phyloP scores from a whole-genome alignment of 2,329 filamentous ascomycete genomes.

The Phaeoacremonium minimum region DNA sequence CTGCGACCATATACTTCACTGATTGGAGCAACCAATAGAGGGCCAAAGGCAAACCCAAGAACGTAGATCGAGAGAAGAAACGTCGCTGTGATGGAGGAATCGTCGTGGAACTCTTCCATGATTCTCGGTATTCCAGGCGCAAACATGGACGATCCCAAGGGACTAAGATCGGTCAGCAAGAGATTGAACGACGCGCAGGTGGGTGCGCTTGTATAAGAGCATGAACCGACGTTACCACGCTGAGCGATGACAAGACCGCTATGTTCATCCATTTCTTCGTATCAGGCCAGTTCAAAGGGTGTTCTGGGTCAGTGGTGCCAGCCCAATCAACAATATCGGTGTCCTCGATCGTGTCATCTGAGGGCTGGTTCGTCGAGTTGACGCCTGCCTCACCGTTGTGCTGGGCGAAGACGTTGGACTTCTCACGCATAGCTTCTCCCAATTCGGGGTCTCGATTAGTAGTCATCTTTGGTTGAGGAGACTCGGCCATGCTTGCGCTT shows the following conservation, averaged over 20 bases:
- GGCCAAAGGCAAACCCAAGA: conserved; percentile 44
- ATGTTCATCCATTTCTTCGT: conserved; percentile 27
- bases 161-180: not conserved
- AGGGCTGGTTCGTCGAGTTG: too few relatives aligned
- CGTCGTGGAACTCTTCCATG: conserved; percentile 43
- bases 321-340: conserved; percentile 52
- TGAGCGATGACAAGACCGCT: conserved; percentile 30
- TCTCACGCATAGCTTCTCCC: too few relatives aligned
- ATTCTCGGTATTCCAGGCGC: conserved; percentile 49
- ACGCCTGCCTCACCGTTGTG: too few relatives aligned
- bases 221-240: conserved; percentile 28
- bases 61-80: conserved; percentile 54
- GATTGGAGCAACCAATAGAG: conserved; percentile 40
- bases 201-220: not conserved
- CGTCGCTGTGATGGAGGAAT: conserved; percentile 35
- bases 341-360: too few relatives aligned
- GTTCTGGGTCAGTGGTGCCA: conserved; percentile 48
- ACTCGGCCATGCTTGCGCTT: too few relatives aligned
- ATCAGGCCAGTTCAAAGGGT: conserved; percentile 56
- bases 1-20: conserved; percentile 41
- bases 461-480: too few relatives aligned
- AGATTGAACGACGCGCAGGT: not conserved
- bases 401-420: too few relatives aligned
- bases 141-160: conserved; percentile 48
- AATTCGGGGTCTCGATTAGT: too few relatives aligned